Evolutionary conservation across 768 basidiomycete species (phyloP).

Genomic region (Gyrodon lividus): DNA sequence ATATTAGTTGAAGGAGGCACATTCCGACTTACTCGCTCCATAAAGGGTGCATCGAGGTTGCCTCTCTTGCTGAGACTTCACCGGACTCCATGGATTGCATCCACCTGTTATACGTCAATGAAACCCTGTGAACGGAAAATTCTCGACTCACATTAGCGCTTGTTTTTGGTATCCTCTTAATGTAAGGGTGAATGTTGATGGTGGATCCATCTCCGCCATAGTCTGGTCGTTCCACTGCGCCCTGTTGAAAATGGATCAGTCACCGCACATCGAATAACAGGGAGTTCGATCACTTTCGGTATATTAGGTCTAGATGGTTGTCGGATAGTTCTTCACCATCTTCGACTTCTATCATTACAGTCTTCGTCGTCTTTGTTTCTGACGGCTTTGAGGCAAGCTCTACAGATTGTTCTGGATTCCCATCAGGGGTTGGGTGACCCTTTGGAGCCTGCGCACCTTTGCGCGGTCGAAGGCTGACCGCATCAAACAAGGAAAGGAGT

Average conservation of each 20-base stretch:
- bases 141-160: slow-evolving; percentile 61
- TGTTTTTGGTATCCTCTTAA: slow-evolving; percentile 93
- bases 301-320: slow-evolving; percentile 80
- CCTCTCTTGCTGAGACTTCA: slow-evolving; percentile 63
- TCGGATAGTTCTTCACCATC: slow-evolving; percentile 80
- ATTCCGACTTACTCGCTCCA: slow-evolving; percentile 77
- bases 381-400: slow-evolving; percentile 37
- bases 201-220: slow-evolving; percentile 81
- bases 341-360: slow-evolving; percentile 79
- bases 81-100: slow-evolving; percentile 87
- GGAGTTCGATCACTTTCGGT: slow-evolving; percentile 59
- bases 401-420: slow-evolving; percentile 39
- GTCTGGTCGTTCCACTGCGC: slow-evolving; percentile 78
- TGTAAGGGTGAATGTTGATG: slow-evolving; percentile 69
- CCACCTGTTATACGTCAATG: slow-evolving; percentile 56
- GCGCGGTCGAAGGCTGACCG: slow-evolving; percentile 66
- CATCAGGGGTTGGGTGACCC: slow-evolving; percentile 29
- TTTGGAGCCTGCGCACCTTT: slow-evolving; percentile 38
- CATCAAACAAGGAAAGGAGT: slow-evolving; percentile 69
- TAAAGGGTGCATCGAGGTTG: slow-evolving; percentile 82
- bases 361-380: slow-evolving; percentile 43
- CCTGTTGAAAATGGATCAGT: slow-evolving; percentile 39
- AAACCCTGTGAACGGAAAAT: neutral
- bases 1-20: neutral
- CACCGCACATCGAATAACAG: neutral